These are phyloP conservation scores for Eremochloa ophiuroides DNA, from an alignment of 176 grass and related monocot species.

Conservation along the genomic window DNA sequence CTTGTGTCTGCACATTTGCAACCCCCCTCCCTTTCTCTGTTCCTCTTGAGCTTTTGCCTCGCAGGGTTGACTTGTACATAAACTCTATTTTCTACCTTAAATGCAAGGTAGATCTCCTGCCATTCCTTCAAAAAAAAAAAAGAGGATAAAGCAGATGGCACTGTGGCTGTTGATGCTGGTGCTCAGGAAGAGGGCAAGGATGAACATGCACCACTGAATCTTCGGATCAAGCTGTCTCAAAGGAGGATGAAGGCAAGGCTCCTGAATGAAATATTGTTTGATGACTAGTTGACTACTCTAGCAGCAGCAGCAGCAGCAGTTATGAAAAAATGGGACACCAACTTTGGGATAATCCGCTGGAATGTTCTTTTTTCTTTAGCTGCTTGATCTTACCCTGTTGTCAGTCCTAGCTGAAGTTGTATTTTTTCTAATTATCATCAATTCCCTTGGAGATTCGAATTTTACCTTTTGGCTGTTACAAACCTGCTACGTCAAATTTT, in stretches of 20 bases:
- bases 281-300: background rate
- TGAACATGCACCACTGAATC: background rate
- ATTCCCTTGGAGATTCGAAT: background rate
- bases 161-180: background rate
- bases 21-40: no score
- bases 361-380: background rate
- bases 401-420: background rate
- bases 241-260: background rate
- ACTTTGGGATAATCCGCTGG: background rate
- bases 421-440: background rate
- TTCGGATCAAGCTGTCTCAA: background rate
- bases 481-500: background rate
- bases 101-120: no score
- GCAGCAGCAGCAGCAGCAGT: background rate
- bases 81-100: no score
- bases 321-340: background rate
- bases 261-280: slow-evolving; percentile 20
- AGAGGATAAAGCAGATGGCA: no score
- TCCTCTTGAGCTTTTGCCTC: no score
- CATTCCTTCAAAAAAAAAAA: no score
- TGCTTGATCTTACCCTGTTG: background rate
- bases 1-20: no score
- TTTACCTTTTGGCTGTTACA: background rate
- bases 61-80: no score
- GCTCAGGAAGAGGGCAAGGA: background rate